Evolutionary conservation across 805 yeast genomes (phyloP).

Genomic region (Saturnispora besseyi): DNA sequence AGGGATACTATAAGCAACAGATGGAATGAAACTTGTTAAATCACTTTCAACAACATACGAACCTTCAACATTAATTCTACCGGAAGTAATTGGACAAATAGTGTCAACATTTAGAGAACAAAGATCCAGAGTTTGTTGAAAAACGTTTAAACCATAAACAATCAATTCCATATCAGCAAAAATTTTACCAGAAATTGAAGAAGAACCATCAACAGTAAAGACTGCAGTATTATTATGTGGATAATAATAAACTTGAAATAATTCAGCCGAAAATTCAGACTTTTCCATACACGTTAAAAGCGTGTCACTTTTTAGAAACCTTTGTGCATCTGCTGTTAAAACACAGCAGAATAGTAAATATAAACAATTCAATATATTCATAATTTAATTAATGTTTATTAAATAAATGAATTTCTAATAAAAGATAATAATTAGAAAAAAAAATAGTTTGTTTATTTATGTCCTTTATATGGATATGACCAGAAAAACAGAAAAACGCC

Average conservation of each 20-base stretch:
- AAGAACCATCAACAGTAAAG: constrained; percentile 66
- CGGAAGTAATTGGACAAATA: constrained; percentile 79
- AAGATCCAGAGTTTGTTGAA: constrained; percentile 46
- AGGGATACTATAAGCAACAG: constrained; percentile 82
- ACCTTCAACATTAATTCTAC: constrained; percentile 62
- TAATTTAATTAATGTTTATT: not conserved
- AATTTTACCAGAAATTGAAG: constrained; percentile 68
- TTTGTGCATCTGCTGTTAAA: constrained; percentile 20
- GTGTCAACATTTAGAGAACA: constrained; percentile 50
- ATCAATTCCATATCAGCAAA: constrained; percentile 56
- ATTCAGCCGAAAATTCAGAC: constrained; percentile 78
- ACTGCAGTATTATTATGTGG: constrained; percentile 56
- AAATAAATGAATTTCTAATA: not conserved
- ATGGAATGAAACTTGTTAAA: constrained; percentile 50
- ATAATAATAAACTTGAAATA: constrained; percentile 64
- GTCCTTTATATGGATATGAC: not conserved
- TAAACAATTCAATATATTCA: not conserved
- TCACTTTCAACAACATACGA: constrained; percentile 34
- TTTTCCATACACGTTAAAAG: constrained; percentile 86
- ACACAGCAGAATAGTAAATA: not conserved
- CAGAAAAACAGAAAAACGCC: not conserved
- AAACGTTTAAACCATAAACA: constrained; percentile 70
- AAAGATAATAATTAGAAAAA: not conserved
- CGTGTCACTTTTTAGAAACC: constrained; percentile 38
- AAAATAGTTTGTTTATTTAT: not conserved